phyloP scores from a whole-genome alignment of 305 asterid species.

The Fraxinus baroniana region DNA sequence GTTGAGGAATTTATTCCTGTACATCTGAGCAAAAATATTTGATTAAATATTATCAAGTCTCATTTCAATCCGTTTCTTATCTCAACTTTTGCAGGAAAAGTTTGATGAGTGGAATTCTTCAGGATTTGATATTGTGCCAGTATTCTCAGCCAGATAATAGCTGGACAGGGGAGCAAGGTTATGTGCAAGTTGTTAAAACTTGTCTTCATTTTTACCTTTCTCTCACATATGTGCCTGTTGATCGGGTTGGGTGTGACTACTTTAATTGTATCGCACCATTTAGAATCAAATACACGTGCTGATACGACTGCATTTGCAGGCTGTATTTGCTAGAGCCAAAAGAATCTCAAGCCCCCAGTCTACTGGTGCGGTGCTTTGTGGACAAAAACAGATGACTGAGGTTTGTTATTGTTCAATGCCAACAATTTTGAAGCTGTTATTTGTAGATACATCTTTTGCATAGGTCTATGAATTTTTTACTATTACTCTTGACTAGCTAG shows the following conservation, averaged over 20 bases:
- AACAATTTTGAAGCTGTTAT: neutral
- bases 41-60: neutral
- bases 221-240: neutral
- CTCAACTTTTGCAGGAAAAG: slow-evolving; percentile 50
- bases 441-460: neutral
- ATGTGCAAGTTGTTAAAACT: slow-evolving; percentile 57
- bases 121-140: slow-evolving; percentile 74
- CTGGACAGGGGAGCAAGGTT: slow-evolving; percentile 78
- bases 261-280: neutral
- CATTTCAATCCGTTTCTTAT: neutral
- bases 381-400: slow-evolving; percentile 88
- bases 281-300: neutral
- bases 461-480: neutral
- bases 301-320: slow-evolving; percentile 42
- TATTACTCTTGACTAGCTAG: neutral
- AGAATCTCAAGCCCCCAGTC: slow-evolving; percentile 55
- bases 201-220: neutral
- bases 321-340: slow-evolving; percentile 77
- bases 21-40: neutral
- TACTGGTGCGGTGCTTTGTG: slow-evolving; percentile 86
- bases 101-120: slow-evolving; percentile 76
- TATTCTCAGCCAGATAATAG: slow-evolving; percentile 72
- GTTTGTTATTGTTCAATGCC: slow-evolving; percentile 34
- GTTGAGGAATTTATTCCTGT: neutral
- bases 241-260: neutral